Evolutionary conservation across 2,329 filamentous ascomycete species (phyloP), one percentile per base, ranked within the genome.

Genomic region (Sclerotinia nivalis): DNA sequence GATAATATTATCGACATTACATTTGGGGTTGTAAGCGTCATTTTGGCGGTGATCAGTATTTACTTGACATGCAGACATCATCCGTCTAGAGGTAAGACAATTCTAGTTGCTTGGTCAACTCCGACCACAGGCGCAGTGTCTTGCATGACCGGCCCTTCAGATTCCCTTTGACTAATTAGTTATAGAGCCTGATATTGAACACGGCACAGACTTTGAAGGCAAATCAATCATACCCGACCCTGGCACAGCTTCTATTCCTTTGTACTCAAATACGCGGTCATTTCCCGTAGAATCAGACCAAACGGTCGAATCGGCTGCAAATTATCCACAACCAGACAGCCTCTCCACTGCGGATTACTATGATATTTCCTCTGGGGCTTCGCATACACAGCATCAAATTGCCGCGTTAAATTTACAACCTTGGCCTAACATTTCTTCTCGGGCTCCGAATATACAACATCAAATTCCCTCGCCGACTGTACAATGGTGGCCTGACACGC

Each of bases 1-100:
- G 45, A 25, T 8, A 64, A 64, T 64, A 64, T 64, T n/a, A 64
- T 64, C 45, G 45, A 64, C 31, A 64, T 64, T 37, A 37, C 28
- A 1, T 50, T 64, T 50, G 60, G 60, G 9, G 22, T 64, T 50
- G 22, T 22, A 50, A 64, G 60, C 45, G 45, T 9, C 22, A 6
- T 64, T 13, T 45, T 64, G 45, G 37, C 45, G 8, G 37, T 50
- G 13, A 15, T 40, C 22, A 37, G 20, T 10, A 64, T 64, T 25
- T 64, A 50, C 13, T 50, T 64, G 31, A 64, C 37, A 31, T 64
- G 31, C 8, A 64, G 37, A 37, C 31, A 50, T 0, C 28, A 64
- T 0, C 50, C 49, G 7, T 37, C 60, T 4, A 64, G 60, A 64
- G 45, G 60, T 37, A 50, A 64, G 45, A 50, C 8, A 20, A 37